Conservation (phyloP, 106 monocot genomes). For the Xerophyta viscosa region DNA sequence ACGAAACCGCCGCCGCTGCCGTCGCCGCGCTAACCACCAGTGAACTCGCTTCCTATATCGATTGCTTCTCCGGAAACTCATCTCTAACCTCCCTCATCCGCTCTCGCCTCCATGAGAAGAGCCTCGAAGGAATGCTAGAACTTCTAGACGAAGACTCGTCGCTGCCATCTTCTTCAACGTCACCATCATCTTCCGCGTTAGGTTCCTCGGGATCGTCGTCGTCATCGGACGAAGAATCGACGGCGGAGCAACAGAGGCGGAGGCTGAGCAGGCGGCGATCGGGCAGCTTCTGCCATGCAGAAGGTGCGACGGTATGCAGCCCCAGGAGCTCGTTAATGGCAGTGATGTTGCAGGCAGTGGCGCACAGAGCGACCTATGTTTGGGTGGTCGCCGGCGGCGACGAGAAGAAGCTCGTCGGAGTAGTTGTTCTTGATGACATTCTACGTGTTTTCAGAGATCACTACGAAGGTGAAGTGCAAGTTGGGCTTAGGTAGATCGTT, state of each 20-base stretch:
- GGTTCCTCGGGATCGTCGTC: too few relatives aligned
- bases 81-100: conserved; percentile 28
- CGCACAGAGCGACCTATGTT: conserved; percentile 57
- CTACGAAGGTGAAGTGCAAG: too few relatives aligned
- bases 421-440: not conserved
- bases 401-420: conserved; percentile 20
- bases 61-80: conserved; percentile 29
- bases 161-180: conserved; percentile 8
- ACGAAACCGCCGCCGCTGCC: conserved; percentile 49
- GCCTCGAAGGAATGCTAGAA: conserved; percentile 53
- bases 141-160: conserved; percentile 30
- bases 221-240: conserved; percentile 21
- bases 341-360: conserved; percentile 73
- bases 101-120: conserved; percentile 26
- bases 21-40: conserved; percentile 50
- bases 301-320: conserved; percentile 26
- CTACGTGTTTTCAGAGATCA: not conserved
- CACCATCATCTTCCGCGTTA: conserved; percentile 15
- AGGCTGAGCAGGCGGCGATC: conserved; percentile 14
- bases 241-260: not conserved
- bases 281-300: not conserved
- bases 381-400: conserved; percentile 68
- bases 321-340: conserved; percentile 67
- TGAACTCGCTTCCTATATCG: conserved; percentile 58
- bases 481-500: too few relatives aligned